phyloP scores from a whole-genome alignment of 1,139 yeast genomes.

The Torulaspora globosa region DNA sequence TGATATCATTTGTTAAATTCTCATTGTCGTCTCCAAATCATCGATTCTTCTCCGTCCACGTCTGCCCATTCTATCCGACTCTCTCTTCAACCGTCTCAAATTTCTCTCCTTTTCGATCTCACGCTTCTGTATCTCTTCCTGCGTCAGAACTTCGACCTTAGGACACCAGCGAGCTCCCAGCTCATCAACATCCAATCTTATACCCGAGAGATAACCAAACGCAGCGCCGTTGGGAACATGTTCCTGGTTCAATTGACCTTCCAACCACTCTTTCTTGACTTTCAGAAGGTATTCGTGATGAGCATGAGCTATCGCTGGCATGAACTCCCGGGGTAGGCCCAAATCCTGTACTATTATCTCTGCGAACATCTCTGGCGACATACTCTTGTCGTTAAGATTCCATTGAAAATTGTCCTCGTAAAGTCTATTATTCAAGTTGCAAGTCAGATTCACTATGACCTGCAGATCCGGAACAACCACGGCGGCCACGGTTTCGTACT shows the following conservation, averaged over 20 bases:
- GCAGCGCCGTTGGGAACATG: constrained; percentile 57
- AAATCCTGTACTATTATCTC: constrained; percentile 75
- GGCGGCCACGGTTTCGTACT: constrained; percentile 60
- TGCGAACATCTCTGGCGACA: constrained; percentile 86
- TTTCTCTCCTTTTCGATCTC: constrained; percentile 94
- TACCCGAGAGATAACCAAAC: constrained; percentile 58
- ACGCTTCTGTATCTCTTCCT: constrained; percentile 90
- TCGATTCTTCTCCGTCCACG: constrained; percentile 54
- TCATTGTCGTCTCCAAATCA: constrained; percentile 46
- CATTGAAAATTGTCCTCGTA: constrained; percentile 94
- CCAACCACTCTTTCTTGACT: constrained; percentile 79
- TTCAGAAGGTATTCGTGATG: constrained; percentile 74
- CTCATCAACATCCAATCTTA: constrained; percentile 56
- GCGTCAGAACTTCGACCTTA: constrained; percentile 74
- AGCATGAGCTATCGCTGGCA: constrained; percentile 86
- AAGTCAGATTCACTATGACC: constrained; percentile 75
- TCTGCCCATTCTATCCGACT: constrained; percentile 53
- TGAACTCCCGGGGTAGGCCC: constrained; percentile 80
- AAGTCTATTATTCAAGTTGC: constrained; percentile 75
- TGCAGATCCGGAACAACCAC: constrained; percentile 65
- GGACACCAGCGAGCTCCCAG: constrained; percentile 87
- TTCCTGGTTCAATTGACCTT: constrained; percentile 60
- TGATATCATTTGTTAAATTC: constrained; percentile 14
- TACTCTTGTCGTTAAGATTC: constrained; percentile 54
- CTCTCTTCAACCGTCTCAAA: constrained; percentile 86